Conservation (phyloP, 768 basidiomycete genomes). For the Cystobasidium ongulense region DNA sequence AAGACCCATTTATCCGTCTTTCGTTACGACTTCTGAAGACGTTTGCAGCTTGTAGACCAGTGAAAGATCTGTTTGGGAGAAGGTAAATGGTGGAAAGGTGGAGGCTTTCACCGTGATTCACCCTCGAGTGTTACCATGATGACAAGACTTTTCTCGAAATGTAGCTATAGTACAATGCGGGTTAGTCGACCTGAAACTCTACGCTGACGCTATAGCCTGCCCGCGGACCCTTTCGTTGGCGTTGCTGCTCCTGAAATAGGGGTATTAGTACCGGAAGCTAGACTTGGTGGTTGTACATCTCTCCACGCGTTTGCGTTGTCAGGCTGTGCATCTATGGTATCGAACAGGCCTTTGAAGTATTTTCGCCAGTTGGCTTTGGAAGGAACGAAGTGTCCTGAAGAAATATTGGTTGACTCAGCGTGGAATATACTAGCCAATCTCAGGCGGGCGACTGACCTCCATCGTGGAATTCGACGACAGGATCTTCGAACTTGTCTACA, state of each 20-base stretch:
- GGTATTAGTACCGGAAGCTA: constrained; percentile 4
- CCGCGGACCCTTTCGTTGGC: neutral
- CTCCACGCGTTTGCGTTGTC: constrained; percentile 7
- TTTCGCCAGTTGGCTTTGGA: constrained; percentile 21
- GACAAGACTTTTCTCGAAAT: no score
- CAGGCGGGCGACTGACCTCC: constrained; percentile 7
- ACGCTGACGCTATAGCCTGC: neutral
- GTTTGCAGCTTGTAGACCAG: no score
- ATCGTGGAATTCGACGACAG: constrained; percentile 22
- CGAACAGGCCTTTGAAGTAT: constrained; percentile 27
- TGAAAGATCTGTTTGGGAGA: no score
- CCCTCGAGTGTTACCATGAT: no score
- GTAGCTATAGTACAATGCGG: no score
- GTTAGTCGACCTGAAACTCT: no score
- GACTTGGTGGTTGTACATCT: constrained; percentile 4
- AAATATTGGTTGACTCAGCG: neutral
- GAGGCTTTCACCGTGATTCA: no score
- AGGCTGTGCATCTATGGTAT: neutral
- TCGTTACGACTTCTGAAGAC: no score
- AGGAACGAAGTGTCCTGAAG: constrained; percentile 25
- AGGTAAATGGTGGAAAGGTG: no score
- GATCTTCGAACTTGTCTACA: constrained; percentile 19
- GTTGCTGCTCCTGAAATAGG: constrained; percentile 3
- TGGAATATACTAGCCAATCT: neutral
- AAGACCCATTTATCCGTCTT: no score